phyloP scores from a whole-genome alignment of 1,284 basidiomycete species.

The Psilocybe mexicana region DNA sequence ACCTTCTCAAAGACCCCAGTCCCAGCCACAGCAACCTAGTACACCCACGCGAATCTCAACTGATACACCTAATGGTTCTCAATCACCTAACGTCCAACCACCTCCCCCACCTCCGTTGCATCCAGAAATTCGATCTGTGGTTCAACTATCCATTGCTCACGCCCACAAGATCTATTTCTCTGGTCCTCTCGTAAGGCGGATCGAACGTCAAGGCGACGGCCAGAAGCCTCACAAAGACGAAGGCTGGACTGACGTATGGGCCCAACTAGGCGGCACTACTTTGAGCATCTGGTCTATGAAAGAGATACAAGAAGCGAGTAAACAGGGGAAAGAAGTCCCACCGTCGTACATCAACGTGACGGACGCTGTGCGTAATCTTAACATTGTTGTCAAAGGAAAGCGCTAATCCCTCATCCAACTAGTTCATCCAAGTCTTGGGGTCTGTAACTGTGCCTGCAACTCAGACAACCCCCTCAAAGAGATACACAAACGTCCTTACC shows the following conservation, averaged over 20 bases:
- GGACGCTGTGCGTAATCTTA: conserved; percentile 67
- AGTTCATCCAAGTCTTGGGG: conserved; percentile 76
- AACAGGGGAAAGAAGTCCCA: conserved; percentile 79
- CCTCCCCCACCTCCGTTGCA: conserved; percentile 47
- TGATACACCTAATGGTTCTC: conserved; percentile 6
- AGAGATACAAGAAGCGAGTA: conserved; percentile 79
- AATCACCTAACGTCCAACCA: conserved; percentile 7
- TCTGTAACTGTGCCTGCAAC: conserved; percentile 65
- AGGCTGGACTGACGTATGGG: conserved; percentile 93
- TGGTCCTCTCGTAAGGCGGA: conserved; percentile 72
- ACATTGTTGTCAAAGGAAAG: conserved; percentile 7
- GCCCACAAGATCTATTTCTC: conserved; percentile 82
- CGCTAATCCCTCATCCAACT: conserved; percentile 3
- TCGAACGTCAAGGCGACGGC: conserved; percentile 78
- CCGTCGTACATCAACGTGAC: conserved; percentile 86
- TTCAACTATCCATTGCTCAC: conserved; percentile 67
- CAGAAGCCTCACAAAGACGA: conserved; percentile 72
- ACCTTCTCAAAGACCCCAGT: conserved; percentile 17
- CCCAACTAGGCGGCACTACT: conserved; percentile 90
- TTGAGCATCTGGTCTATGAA: conserved; percentile 91
- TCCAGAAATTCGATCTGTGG: conserved; percentile 77
- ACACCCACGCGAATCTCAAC: conserved; percentile 6
- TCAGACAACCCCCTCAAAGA: conserved; percentile 47
- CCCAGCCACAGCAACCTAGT: conserved; percentile 20
- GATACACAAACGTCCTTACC: conserved; percentile 81